Evolutionary conservation across 2,329 filamentous ascomycete species (phyloP), one percentile per base, ranked within the genome.

Genomic region (Herpotrichia juniperi): DNA sequence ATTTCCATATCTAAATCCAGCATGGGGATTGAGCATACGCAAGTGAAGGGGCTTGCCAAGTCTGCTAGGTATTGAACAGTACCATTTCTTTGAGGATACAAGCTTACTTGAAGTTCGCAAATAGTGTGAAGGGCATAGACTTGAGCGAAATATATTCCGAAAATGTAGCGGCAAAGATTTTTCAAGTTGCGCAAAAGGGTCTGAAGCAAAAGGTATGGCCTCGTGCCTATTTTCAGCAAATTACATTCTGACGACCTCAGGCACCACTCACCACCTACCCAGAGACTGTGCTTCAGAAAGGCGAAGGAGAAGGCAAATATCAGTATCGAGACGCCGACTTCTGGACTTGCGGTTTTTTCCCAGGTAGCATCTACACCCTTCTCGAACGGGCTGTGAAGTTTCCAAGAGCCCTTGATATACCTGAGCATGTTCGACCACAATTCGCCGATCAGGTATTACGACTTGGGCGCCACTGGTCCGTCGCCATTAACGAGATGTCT

Each of bases 321-420:
- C 67, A 72, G 58, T 62, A 71, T 47, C 67, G 69, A 5, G 68
- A 72, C 47, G 67, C 69, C 26, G 64, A 69, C 35, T 72, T 72
- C 42, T 72, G 69, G 69, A 72, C 69, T 1, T 72, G 69, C 31
- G 69, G 69, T 1, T 72, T 72, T 54, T 72, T 72, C 34, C 68
- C 69, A 2, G 69, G 69, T 2, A 63, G 63, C 35, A 67, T 72
- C n/a, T 72, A 72, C 45, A 53, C 66, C 1, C 53, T 72, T 3
- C 54, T 72, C 2, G 69, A 72, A 37, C 67, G 69, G 4, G 54
- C 66, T 1, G 63, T 68, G n/a, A 57, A 47, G 47, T 72, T 63
- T 24, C 69, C 69, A 0, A 60, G 63, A 32, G 53, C 66, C 1
- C 46, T 71, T 6, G 34, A 59, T 22, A 32, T 68, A 0, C 66